phyloP scores from a whole-genome alignment of 352 stramenopile genomes.

The Pelagophyceae sp. region DNA sequence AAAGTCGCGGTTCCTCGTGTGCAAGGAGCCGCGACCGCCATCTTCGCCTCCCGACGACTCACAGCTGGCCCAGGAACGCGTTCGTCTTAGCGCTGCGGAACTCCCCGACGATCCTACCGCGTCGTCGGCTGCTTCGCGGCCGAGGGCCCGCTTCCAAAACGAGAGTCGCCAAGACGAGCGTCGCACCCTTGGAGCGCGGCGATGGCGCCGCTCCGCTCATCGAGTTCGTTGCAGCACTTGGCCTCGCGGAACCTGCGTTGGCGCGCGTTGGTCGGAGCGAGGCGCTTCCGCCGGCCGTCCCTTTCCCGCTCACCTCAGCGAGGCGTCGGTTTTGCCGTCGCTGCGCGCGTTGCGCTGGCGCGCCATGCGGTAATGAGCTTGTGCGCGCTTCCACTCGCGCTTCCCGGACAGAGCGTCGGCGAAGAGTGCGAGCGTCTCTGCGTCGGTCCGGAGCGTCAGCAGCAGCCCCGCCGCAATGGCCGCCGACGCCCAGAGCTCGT shows the following conservation, averaged over 20 bases:
- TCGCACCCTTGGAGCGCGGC: background rate
- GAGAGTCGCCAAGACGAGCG: background rate
- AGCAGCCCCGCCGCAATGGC: background rate
- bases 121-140: background rate
- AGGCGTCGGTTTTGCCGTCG: background rate
- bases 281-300: background rate
- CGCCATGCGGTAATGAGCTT: background rate
- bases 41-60: too few relatives aligned
- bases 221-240: background rate
- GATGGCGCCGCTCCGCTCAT: background rate
- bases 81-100: background rate
- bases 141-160: background rate
- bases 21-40: too few relatives aligned
- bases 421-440: background rate
- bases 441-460: background rate
- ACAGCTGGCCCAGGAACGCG: background rate
- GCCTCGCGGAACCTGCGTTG: slow-evolving; percentile 2
- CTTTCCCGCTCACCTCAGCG: background rate
- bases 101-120: background rate
- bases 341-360: background rate
- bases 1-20: too few relatives aligned
- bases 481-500: background rate
- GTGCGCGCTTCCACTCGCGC: background rate
- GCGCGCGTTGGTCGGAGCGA: background rate
- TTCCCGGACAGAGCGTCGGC: slow-evolving; percentile 1